Conservation (phyloP, 441 rosid genomes). For the Pelargonium fulgidum region DNA sequence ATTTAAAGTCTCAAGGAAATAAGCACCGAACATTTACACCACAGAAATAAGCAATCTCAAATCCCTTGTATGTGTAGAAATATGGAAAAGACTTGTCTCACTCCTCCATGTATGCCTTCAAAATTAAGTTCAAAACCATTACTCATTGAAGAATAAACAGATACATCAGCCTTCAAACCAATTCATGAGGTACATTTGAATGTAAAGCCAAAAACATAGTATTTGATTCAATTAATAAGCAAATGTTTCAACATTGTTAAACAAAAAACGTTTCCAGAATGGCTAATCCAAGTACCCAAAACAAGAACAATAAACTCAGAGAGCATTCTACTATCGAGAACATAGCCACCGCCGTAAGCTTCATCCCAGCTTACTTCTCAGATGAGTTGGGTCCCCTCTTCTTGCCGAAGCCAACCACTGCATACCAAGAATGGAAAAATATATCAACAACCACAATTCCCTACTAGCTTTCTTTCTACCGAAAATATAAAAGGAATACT, state of each 20-base stretch:
- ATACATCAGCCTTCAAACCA: too few relatives aligned
- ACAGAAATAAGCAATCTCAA: too few relatives aligned
- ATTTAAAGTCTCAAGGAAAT: too few relatives aligned
- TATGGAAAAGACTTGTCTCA: too few relatives aligned
- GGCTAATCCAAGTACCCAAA: neutral
- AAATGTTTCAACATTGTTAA: neutral
- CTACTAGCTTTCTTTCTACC: neutral
- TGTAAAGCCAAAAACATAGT: neutral
- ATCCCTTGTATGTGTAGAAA: too few relatives aligned
- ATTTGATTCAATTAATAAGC: neutral
- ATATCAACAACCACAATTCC: neutral
- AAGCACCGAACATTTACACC: too few relatives aligned
- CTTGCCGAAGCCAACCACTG: slow-evolving; percentile 6
- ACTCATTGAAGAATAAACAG: too few relatives aligned
- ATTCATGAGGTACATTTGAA: neutral
- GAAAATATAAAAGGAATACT: neutral
- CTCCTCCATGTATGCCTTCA: too few relatives aligned
- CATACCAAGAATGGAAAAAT: neutral
- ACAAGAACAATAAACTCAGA: neutral
- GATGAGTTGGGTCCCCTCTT: neutral
- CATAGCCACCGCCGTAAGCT: neutral
- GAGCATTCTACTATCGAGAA: neutral
- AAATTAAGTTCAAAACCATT: too few relatives aligned
- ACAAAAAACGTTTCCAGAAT: neutral
- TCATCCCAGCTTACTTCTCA: neutral